Evolutionary conservation across 352 stramenopile species (phyloP).

Genomic region (Globisporangium cederbergense): DNA sequence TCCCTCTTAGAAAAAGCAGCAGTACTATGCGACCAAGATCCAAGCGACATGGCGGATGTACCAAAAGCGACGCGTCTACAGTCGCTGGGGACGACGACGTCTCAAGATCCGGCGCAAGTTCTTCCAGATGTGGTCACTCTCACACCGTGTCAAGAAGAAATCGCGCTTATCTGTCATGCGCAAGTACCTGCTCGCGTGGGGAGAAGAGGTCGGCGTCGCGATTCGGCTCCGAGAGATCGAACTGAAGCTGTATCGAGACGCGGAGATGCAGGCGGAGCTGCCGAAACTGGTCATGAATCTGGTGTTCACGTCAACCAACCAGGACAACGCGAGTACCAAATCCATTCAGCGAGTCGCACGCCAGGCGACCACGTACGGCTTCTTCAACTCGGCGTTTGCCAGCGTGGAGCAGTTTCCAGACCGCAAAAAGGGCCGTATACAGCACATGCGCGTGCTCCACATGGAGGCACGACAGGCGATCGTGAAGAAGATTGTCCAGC

Average conservation of each 20-base stretch:
- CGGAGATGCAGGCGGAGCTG: constrained; percentile 42
- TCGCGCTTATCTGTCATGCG: constrained; percentile 31
- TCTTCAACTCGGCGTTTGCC: constrained; percentile 57
- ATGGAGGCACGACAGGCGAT: constrained; percentile 41
- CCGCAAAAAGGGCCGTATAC: constrained; percentile 20
- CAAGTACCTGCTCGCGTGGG: constrained; percentile 45
- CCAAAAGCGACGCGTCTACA: constrained; percentile 30
- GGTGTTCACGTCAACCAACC: constrained; percentile 56
- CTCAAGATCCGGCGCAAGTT: constrained; percentile 25
- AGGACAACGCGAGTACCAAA: constrained; percentile 23
- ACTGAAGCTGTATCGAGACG: constrained; percentile 54
- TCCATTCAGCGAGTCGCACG: constrained; percentile 3
- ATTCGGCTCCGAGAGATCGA: constrained; percentile 57
- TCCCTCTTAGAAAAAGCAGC: constrained; percentile 21
- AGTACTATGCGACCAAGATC: constrained; percentile 29
- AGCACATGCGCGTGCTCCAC: constrained; percentile 39
- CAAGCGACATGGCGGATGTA: constrained; percentile 64
- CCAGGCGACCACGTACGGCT: constrained; percentile 11
- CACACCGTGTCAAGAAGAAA: constrained; percentile 31
- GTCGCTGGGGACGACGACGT: constrained; percentile 39
- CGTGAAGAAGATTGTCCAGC: constrained; percentile 66
- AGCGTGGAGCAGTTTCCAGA: constrained; percentile 30
- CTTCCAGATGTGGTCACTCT: constrained; percentile 52
- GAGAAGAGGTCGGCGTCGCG: constrained; percentile 35
- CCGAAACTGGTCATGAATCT: constrained; percentile 67